These are phyloP conservation scores for Aspergillus carlsbadensis DNA, from an alignment of 495 filamentous ascomycete species.

Conservation along the genomic window DNA sequence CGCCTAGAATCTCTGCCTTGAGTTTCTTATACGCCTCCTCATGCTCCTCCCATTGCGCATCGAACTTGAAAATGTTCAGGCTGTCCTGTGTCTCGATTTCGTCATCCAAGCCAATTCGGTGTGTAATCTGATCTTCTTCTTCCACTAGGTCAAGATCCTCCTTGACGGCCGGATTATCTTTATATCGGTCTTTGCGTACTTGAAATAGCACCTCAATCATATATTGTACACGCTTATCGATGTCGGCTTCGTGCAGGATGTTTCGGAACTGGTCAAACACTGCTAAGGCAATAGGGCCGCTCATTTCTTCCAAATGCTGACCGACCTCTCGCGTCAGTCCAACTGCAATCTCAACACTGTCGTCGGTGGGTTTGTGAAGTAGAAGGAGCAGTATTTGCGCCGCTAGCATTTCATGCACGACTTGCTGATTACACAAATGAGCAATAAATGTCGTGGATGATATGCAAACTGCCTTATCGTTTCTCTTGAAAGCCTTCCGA, in stretches of 20 bases:
- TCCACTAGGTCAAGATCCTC: constrained; percentile 95
- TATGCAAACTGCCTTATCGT: constrained; percentile 93
- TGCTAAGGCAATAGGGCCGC: constrained; percentile 73
- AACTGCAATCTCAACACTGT: constrained; percentile 97
- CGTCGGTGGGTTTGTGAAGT: constrained; percentile 91
- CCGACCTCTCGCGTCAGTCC: constrained; percentile 88
- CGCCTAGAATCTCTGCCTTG: constrained; percentile 91
- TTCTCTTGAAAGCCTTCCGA: constrained; percentile 91
- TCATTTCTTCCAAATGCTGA: constrained; percentile 93
- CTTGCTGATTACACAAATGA: constrained; percentile 91
- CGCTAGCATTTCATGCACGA: constrained; percentile 88
- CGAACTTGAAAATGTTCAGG: constrained; percentile 93
- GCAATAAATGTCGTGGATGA: constrained; percentile 92
- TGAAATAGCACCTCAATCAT: constrained; percentile 99
- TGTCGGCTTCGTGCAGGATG: constrained; percentile 92
- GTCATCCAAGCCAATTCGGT: constrained; percentile 74
- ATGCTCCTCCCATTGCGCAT: constrained; percentile 84
- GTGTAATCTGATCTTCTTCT: constrained; percentile 96
- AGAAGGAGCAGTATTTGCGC: constrained; percentile 88
- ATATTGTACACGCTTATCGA: constrained; percentile 95
- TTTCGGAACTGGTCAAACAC: constrained; percentile 95
- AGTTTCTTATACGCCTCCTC: constrained; percentile 87
- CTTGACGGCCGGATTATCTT: constrained; percentile 85
- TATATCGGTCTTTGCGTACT: constrained; percentile 92
- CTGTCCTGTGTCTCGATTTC: constrained; percentile 79